Conservation (phyloP, 106 monocot genomes). For the Vanilla planifolia region DNA sequence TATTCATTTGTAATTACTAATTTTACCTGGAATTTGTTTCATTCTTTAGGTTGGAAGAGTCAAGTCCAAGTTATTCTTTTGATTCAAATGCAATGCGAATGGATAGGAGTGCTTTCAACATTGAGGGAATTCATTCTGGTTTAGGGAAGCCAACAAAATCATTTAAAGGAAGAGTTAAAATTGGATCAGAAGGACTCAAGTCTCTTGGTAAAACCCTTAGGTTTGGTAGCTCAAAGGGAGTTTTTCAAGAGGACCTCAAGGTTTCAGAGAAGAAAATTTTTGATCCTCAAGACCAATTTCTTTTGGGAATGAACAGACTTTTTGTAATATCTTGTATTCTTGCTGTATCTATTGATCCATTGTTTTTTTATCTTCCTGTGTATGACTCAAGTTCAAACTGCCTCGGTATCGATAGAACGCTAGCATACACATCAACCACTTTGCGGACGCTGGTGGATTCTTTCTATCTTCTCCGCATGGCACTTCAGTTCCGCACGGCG, state of each 20-base stretch:
- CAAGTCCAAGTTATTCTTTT: conserved; percentile 40
- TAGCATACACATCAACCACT: conserved; percentile 61
- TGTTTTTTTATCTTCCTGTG: conserved; percentile 81
- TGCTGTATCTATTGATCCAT: conserved; percentile 75
- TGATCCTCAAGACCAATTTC: conserved; percentile 75
- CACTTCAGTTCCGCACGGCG: conserved; percentile 79
- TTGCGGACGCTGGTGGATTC: conserved; percentile 76
- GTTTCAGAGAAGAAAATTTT: conserved; percentile 72
- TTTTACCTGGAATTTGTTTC: not conserved
- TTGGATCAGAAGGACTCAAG: conserved; percentile 49
- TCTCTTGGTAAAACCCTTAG: conserved; percentile 56
- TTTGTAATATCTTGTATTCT: conserved; percentile 75
- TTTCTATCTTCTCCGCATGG: conserved; percentile 67
- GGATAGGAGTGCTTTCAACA: conserved; percentile 40
- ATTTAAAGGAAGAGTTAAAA: conserved; percentile 38
- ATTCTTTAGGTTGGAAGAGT: conserved; percentile 63
- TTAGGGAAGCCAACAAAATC: conserved; percentile 36
- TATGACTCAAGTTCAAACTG: conserved; percentile 40
- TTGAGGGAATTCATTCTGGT: conserved; percentile 41
- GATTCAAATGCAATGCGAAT: conserved; percentile 42
- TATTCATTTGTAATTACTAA: not conserved
- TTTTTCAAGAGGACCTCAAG: conserved; percentile 72
- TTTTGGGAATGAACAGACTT: conserved; percentile 67
- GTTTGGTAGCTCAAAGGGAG: conserved; percentile 59
- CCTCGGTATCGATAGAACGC: conserved; percentile 63